These are phyloP conservation scores for Linnemannia exigua DNA, from an alignment of 192 early-diverging fungal species.

Conservation along the genomic window DNA sequence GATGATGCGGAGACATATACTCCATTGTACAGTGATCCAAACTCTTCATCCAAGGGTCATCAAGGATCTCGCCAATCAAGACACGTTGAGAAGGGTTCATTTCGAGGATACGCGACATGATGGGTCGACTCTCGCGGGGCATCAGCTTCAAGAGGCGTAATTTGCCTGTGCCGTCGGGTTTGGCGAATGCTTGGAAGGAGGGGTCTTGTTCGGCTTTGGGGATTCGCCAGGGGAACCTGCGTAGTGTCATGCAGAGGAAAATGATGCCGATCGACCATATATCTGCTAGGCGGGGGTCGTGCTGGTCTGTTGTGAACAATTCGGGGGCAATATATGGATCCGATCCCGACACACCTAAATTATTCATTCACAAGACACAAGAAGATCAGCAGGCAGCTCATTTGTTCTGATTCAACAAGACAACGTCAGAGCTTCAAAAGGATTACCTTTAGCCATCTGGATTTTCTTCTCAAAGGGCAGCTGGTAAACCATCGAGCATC, in stretches of 20 bases:
- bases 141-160: conserved; percentile 70
- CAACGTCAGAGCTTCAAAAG: conserved; percentile 36
- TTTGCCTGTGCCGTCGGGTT: conserved; percentile 65
- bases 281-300: conserved; percentile 88
- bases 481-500: conserved; percentile 90
- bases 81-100: conserved; percentile 68
- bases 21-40: conserved; percentile 66
- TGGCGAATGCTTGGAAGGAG: conserved; percentile 69
- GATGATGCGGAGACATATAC: conserved; percentile 33
- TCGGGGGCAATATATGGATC: conserved; percentile 98
- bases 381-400: too few relatives aligned
- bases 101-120: conserved; percentile 76
- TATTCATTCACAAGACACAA: too few relatives aligned
- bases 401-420: conserved; percentile 46
- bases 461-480: conserved; percentile 81
- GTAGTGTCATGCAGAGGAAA: conserved; percentile 80
- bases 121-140: conserved; percentile 67
- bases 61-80: conserved; percentile 76
- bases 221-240: conserved; percentile 78
- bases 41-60: conserved; percentile 83
- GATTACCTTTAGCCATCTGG: conserved; percentile 59
- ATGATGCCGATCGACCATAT: conserved; percentile 94
- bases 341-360: conserved; percentile 84
- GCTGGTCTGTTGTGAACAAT: conserved; percentile 74
- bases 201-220: conserved; percentile 68